Conservation (phyloP, 139 green algal genomes). For the Mychonastes homosphaera region DNA sequence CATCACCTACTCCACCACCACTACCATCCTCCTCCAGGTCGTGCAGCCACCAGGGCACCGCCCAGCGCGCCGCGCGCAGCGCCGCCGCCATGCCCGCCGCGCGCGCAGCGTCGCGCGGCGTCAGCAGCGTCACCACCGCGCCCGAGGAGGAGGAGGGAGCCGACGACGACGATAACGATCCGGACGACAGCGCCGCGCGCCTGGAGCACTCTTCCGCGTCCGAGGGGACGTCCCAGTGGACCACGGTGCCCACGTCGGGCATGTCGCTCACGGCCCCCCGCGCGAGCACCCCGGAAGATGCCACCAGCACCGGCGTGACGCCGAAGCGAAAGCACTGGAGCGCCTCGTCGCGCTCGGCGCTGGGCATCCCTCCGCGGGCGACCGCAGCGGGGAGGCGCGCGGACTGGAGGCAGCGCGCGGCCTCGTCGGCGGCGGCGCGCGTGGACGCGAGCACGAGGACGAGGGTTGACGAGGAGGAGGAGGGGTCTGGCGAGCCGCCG, state of each 20-base stretch:
- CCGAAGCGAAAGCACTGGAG: constrained; percentile 77
- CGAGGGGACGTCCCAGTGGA: constrained; percentile 72
- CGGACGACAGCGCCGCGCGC: constrained; percentile 71
- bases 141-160: constrained; percentile 51
- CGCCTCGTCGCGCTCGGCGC: constrained; percentile 78
- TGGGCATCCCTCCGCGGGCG: constrained; percentile 72
- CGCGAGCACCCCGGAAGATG: constrained; percentile 71
- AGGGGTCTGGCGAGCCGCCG: constrained; percentile 1
- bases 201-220: constrained; percentile 34
- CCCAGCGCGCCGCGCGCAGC: constrained; percentile 41
- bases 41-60: constrained; percentile 26
- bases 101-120: constrained; percentile 26
- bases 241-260: constrained; percentile 66
- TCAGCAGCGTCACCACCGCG: constrained; percentile 60
- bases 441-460: constrained; percentile 30
- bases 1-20: no score
- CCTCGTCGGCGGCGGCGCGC: constrained; percentile 7
- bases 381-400: constrained; percentile 55
- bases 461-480: background rate
- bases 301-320: constrained; percentile 68
- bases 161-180: no score
- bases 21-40: constrained; percentile 5
- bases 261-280: constrained; percentile 73
- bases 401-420: constrained; percentile 10
- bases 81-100: constrained; percentile 43